Conservation (phyloP, 768 basidiomycete species). For the Mycena metata region DNA sequence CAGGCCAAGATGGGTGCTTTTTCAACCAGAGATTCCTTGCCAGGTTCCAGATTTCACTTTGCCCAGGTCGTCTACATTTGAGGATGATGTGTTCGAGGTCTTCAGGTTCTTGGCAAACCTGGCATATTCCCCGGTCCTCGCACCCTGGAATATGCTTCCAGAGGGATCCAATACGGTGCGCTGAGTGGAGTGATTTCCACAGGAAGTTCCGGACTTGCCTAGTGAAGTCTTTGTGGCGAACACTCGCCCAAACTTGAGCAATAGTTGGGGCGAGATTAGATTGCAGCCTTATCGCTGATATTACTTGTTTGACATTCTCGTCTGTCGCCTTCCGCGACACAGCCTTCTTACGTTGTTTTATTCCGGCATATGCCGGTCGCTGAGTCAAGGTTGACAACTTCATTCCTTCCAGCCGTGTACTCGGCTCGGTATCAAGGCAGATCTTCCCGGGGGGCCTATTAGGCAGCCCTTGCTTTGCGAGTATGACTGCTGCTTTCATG, state of each 20-base stretch:
- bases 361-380: not conserved
- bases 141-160: not conserved
- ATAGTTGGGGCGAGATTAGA: too few relatives aligned
- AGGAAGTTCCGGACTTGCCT: conserved; percentile 5
- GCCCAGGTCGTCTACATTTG: conserved; percentile 26
- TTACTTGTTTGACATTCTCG: not conserved
- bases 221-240: conserved; percentile 7
- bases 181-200: conserved; percentile 2
- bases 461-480: too few relatives aligned
- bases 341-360: not conserved
- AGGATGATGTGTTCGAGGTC: conserved; percentile 8
- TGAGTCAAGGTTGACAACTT: not conserved
- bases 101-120: not conserved
- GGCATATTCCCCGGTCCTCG: conserved; percentile 11
- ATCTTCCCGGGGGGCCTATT: too few relatives aligned
- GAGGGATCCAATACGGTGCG: not conserved
- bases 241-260: not conserved
- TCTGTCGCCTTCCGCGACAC: not conserved
- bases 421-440: too few relatives aligned
- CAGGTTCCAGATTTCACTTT: not conserved
- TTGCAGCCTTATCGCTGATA: too few relatives aligned
- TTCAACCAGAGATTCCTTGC: conserved; percentile 6
- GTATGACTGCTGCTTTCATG: too few relatives aligned
- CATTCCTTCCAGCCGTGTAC: too few relatives aligned
- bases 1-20: not conserved